These are phyloP conservation scores for Tolypocladium album DNA, from an alignment of 2,329 filamentous ascomycete genomes.

Conservation along the genomic window DNA sequence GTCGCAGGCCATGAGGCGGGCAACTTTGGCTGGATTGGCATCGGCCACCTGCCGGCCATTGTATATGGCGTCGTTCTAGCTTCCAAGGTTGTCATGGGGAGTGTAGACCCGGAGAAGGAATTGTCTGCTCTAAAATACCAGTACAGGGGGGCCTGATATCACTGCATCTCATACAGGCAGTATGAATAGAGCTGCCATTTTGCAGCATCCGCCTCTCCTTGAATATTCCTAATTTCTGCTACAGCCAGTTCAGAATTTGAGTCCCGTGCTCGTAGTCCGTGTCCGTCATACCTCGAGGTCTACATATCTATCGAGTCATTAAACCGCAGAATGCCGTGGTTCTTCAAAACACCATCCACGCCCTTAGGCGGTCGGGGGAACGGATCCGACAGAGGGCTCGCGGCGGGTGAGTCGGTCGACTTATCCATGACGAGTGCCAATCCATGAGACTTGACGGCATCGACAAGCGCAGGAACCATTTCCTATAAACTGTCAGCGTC, in stretches of 20 bases:
- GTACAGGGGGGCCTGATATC: slow-evolving; percentile 51
- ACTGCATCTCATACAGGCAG: neutral
- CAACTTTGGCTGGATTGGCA: slow-evolving; percentile 27
- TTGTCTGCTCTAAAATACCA: slow-evolving; percentile 51
- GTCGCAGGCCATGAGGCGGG: slow-evolving; percentile 21
- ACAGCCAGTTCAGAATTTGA: neutral
- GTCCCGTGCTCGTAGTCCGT: neutral
- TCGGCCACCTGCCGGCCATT: slow-evolving; percentile 41
- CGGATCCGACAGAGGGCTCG: slow-evolving; percentile 31
- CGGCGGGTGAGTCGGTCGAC: slow-evolving; percentile 44
- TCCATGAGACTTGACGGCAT: slow-evolving; percentile 89
- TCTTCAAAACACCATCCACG: slow-evolving; percentile 77
- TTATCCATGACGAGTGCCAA: slow-evolving; percentile 87
- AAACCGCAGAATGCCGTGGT: slow-evolving; percentile 81
- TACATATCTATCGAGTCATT: slow-evolving; percentile 79
- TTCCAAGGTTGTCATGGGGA: slow-evolving; percentile 55
- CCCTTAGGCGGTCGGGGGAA: slow-evolving; percentile 61
- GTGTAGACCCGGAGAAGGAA: slow-evolving; percentile 57
- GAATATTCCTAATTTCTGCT: neutral
- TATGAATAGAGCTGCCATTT: neutral
- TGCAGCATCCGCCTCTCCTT: neutral
- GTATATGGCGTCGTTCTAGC: slow-evolving; percentile 51
- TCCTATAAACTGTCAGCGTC: slow-evolving; percentile 43
- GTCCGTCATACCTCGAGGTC: slow-evolving; percentile 5
- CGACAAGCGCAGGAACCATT: slow-evolving; percentile 83